phyloP scores from a whole-genome alignment of 345 rosid species.

The Camelina hispida region DNA sequence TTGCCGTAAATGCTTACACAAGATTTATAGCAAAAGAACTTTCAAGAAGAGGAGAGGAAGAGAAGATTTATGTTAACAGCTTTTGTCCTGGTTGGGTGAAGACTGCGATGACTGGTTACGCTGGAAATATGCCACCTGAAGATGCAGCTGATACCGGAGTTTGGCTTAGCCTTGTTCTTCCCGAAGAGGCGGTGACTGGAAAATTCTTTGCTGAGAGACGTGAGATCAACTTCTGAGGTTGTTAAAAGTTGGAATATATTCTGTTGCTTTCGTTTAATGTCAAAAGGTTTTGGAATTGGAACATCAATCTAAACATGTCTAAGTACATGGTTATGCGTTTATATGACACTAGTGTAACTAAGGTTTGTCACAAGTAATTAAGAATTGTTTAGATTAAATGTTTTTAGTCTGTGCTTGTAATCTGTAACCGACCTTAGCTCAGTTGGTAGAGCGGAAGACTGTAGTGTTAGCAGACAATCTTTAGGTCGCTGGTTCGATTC shows the following conservation, averaged over 20 bases:
- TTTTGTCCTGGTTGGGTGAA: slow-evolving; percentile 98
- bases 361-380: neutral
- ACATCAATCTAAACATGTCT: neutral
- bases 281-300: neutral
- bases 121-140: slow-evolving; percentile 73
- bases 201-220: slow-evolving; percentile 96
- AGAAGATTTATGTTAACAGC: slow-evolving; percentile 75
- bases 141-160: slow-evolving; percentile 95
- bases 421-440: slow-evolving; percentile 88
- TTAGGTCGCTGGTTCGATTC: slow-evolving; percentile 39
- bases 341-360: neutral
- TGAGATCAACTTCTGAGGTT: slow-evolving; percentile 62
- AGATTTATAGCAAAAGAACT: slow-evolving; percentile 66
- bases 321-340: neutral
- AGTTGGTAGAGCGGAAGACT: slow-evolving; percentile 99
- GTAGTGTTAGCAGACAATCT: slow-evolving; percentile 55
- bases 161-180: slow-evolving; percentile 78
- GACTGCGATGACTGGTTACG: slow-evolving; percentile 91
- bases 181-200: slow-evolving; percentile 66
- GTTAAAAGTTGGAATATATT: neutral
- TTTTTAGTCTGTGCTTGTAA: accelerated
- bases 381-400: neutral
- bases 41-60: slow-evolving; percentile 62
- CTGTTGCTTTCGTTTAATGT: neutral
- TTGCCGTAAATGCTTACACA: slow-evolving; percentile 80